phyloP scores from a whole-genome alignment of 2,329 filamentous ascomycete species.

The Sordariomycetes sp. region DNA sequence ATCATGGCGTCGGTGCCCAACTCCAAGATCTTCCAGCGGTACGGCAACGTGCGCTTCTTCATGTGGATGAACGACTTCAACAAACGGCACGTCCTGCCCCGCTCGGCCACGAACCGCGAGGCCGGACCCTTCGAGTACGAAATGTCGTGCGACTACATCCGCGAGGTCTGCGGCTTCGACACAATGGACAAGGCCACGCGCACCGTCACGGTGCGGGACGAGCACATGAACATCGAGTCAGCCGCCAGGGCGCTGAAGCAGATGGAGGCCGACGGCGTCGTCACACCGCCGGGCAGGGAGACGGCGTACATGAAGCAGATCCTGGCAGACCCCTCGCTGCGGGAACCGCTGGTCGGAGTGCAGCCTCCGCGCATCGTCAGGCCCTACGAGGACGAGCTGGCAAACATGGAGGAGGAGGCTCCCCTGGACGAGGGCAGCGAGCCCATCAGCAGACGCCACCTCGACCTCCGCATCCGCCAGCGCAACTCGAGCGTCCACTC shows the following conservation, averaged over 20 bases:
- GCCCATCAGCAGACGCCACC: slow-evolving; percentile 11
- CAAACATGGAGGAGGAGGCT: slow-evolving; percentile 20
- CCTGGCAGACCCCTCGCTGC: slow-evolving; percentile 10
- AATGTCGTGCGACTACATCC: slow-evolving; percentile 47
- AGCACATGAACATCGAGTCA: slow-evolving; percentile 37
- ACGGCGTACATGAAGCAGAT: slow-evolving; percentile 16
- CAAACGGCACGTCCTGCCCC: slow-evolving; percentile 50
- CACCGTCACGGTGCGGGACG: slow-evolving; percentile 30
- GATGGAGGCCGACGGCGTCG: slow-evolving; percentile 35
- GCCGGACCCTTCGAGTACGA: slow-evolving; percentile 52
- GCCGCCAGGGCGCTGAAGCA: slow-evolving; percentile 24
- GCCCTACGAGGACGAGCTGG: slow-evolving; percentile 30
- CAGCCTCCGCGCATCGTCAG: slow-evolving; percentile 22
- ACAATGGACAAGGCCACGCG: slow-evolving; percentile 18
- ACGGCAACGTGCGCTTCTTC: slow-evolving; percentile 73
- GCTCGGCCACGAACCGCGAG: slow-evolving; percentile 41
- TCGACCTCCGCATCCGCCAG: slow-evolving; percentile 17
- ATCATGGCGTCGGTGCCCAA: slow-evolving; percentile 50
- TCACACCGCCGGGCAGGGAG: slow-evolving; percentile 35
- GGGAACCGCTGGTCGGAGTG: slow-evolving; percentile 18
- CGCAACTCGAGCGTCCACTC: slow-evolving; percentile 11
- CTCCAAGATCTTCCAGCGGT: slow-evolving; percentile 57
- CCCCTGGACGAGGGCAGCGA: not conserved
- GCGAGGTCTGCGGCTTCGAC: slow-evolving; percentile 50
- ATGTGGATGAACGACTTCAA: slow-evolving; percentile 60